Evolutionary conservation across 495 filamentous ascomycete genomes (phyloP), one percentile per base, ranked within the genome.

Genomic region (Penicillium cinerascens): DNA sequence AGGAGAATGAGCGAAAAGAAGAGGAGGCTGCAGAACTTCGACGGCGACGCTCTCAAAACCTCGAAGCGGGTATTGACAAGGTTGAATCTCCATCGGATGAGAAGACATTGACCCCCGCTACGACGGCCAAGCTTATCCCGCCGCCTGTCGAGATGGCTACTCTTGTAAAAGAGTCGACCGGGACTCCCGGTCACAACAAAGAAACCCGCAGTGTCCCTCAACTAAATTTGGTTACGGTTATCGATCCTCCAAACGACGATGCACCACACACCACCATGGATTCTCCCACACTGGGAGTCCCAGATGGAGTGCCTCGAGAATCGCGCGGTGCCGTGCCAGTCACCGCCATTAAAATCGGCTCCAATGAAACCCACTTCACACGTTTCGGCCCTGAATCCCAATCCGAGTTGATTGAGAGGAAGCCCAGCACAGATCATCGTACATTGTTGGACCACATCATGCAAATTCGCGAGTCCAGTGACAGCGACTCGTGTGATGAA

Each of bases 321-420:
- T 62, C 65, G 22, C 53, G 49, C 21, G 52, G 64, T 29, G 56
- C 78, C 16, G 79, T 58, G 25, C 73, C 75, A 21, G 45, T 55
- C 2, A 76, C 75, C 7, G 67, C 71, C 4, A 38, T 69, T 23
- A 76, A 74, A 3, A 61, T 69, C 9, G 65, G 55, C 20, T 77
- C 87, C 9, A 71, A 64, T n/a, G 79, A 77, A 7, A 79, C 81
- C 17, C 81, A 79, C 42, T 77, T 78, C n/a, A 88, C 83, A 6
- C 78, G 82, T 52, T 87, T 89, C 57, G 87, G 90, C 49, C 78
- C 75, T 26, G 87, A 90, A 44, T 81, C 82, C 37, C 87, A 89
- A 59, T 78, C 75, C 3, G 82, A 85, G n/a, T 68, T 81, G 2
- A 64, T 73, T 18, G 53, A 61, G 21, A 66, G 66, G n/a, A 68